Base-by-base conservation (phyloP, 139 green algal genomes). In the Chlamydomonas eustigma region DNA sequence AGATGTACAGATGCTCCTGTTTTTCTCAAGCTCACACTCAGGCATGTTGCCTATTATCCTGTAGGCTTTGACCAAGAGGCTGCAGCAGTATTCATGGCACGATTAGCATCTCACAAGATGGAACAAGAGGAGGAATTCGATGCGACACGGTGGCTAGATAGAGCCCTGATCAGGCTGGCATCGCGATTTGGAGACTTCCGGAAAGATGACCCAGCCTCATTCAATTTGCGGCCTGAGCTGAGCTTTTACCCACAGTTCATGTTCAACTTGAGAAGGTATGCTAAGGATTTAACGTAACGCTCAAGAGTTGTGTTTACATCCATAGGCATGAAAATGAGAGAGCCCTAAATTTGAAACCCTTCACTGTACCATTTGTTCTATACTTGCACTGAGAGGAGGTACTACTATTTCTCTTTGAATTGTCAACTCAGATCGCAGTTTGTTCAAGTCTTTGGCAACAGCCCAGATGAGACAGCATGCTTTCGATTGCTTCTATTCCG, bases 231-330 rank as follows among this genome's bases (percentile, higher is more conserved):
- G 3, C 89, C 85, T 4, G 86, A 94, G 80, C 86, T 99, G 39
- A 82, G 81, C 75, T 97, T 96, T 85, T 98, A 92, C 88, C 96
- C 96, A 2, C 94, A 98, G 84, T 99, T 99, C 89, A 96, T 99
- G 90, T 99, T 99, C 90, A 97, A 99, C 86, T 88, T 99, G 73
- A 84, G 96, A 18, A 37, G 63, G 63, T 75, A 28, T 31, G 52
- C 18, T 18, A 18, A 58, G 44, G n/a, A n/a, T n/a, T n/a, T n/a
- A n/a, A n/a, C n/a, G n/a, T n/a, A n/a, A n/a, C n/a, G n/a, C n/a
- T n/a, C n/a, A n/a, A n/a, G n/a, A n/a, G n/a, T n/a, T n/a, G n/a
- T n/a, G n/a, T n/a, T n/a, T n/a, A n/a, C n/a, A n/a, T n/a, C n/a
- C n/a, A n/a, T n/a, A n/a, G n/a, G n/a, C n/a, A n/a, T n/a, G n/a